These are phyloP conservation scores for Fusarium sp. DNA, from an alignment of 2,329 filamentous ascomycete genomes.

Conservation along the genomic window DNA sequence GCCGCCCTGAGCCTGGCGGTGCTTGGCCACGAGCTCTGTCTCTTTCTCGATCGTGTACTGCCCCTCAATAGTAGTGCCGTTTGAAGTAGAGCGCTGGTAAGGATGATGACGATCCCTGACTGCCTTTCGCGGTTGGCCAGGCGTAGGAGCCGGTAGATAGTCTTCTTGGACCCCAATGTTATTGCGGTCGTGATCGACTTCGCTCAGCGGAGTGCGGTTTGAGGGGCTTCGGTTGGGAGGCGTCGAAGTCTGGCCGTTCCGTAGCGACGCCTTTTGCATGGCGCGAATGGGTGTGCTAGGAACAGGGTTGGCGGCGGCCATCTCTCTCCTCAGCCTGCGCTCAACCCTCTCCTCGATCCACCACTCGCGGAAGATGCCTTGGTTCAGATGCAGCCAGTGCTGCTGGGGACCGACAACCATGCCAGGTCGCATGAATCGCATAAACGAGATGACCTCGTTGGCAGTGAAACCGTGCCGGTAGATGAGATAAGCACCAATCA, in stretches of 20 bases:
- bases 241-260: slow-evolving; percentile 78
- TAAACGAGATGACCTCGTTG: slow-evolving; percentile 96
- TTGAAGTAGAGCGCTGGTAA: slow-evolving; percentile 67
- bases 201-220: slow-evolving; percentile 86
- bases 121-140: slow-evolving; percentile 92
- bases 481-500: slow-evolving; percentile 97
- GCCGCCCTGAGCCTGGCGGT: slow-evolving; percentile 67
- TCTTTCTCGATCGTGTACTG: slow-evolving; percentile 64
- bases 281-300: slow-evolving; percentile 70
- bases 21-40: slow-evolving; percentile 67
- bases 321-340: slow-evolving; percentile 69
- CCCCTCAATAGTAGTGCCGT: slow-evolving; percentile 56
- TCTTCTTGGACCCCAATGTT: slow-evolving; percentile 80
- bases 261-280: slow-evolving; percentile 66
- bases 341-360: slow-evolving; percentile 91
- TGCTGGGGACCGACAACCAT: slow-evolving; percentile 99
- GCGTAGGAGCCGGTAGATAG: slow-evolving; percentile 92
- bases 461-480: slow-evolving; percentile 97
- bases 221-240: slow-evolving; percentile 82
- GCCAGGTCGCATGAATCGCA: slow-evolving; percentile 98
- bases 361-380: slow-evolving; percentile 98
- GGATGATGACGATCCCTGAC: slow-evolving; percentile 81
- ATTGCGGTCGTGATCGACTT: slow-evolving; percentile 83
- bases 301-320: slow-evolving; percentile 57
- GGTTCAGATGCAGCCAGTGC: slow-evolving; percentile 98